These are phyloP conservation scores for Fraxinus velutina DNA, from an alignment of 305 asterid genomes.

Conservation along the genomic window DNA sequence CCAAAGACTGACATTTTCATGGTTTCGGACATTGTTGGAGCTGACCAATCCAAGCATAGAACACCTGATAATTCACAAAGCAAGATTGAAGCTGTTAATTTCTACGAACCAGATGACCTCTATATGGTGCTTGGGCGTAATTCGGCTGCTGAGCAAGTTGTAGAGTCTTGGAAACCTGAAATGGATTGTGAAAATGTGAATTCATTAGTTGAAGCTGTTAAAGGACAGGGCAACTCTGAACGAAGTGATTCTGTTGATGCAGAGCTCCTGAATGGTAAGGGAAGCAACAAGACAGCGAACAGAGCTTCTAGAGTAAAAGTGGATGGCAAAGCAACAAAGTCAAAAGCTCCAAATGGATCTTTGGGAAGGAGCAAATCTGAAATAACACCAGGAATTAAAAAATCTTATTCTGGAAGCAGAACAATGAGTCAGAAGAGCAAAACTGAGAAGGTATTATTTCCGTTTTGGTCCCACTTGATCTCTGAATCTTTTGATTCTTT, in stretches of 20 bases:
- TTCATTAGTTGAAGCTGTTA: constrained; percentile 35
- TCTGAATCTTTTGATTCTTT: background rate
- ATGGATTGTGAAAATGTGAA: constrained; percentile 46
- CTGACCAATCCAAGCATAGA: constrained; percentile 25
- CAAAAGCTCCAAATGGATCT: constrained; percentile 40
- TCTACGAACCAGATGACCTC: constrained; percentile 68
- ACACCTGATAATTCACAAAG: constrained; percentile 25
- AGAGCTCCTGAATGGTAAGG: constrained; percentile 27
- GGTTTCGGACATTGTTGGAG: constrained; percentile 48
- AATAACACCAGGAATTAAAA: constrained; percentile 36
- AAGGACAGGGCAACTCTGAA: constrained; percentile 24
- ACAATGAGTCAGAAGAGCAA: constrained; percentile 36
- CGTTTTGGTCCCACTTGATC: background rate
- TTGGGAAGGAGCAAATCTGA: constrained; percentile 59
- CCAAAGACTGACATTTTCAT: constrained; percentile 45
- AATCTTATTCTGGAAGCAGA: constrained; percentile 40
- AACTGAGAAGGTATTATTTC: constrained; percentile 47
- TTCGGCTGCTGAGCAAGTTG: constrained; percentile 39
- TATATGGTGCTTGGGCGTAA: constrained; percentile 56
- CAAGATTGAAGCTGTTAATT: constrained; percentile 28
- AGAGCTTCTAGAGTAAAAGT: constrained; percentile 35
- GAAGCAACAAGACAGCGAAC: constrained; percentile 22
- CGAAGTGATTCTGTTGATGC: constrained; percentile 29
- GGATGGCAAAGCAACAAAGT: constrained; percentile 34
- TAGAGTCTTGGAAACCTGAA: constrained; percentile 43